Evolutionary conservation across 495 filamentous ascomycete species (phyloP), one percentile per base, ranked within the genome.

Genomic region (Cenococcum geophilum): DNA sequence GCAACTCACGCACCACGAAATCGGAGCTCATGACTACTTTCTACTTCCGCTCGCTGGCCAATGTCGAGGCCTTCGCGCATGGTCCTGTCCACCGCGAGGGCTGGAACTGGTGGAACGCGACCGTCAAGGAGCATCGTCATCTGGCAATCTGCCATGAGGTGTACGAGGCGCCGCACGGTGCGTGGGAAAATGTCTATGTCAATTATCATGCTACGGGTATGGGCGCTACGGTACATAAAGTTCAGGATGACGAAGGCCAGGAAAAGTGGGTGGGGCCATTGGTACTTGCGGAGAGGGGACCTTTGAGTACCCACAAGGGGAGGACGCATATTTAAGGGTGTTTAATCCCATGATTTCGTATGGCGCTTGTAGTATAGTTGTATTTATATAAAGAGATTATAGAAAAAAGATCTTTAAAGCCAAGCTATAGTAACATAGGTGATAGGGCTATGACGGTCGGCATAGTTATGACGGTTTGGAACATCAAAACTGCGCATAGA

Each of bases 31-130:
- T 80, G 56, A 53, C 55, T 0, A 50, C 79, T 0, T 73, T 73
- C 57, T 84, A 84, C 69, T 79, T 82, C 18, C 40, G 40, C 11
- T 4, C 40, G 12, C 40, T 45, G 40, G 40, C 40, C 4, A 10
- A 45, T 18, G 55, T 84, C 18, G 75, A 82, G 63, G 57, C 58
- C 1, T 83, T 81, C 63, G 81, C 82, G 36, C 76, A 80, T 55
- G 73, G 72, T 20, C 47, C 70, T 1, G 16, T 74, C 10, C 81
- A 84, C 64, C 70, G 70, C n/a, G 63, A 70, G 10, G 75, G 67
- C 11, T 79, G 79, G 79, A 69, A 75, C 14, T 82, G 72, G 71
- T 82, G 74, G 73, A 70, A 68, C 16, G 50, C 56, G 3, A 70
- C 67, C 6, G 66, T 54, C 8, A 74, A 74, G 61, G 40, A 69